Percentiles rank a stretch among this genome's conserved stretches.
Evolutionary conservation across 2,329 filamentous ascomycete genomes (phyloP).

Genomic region (Apiospora koreana): DNA sequence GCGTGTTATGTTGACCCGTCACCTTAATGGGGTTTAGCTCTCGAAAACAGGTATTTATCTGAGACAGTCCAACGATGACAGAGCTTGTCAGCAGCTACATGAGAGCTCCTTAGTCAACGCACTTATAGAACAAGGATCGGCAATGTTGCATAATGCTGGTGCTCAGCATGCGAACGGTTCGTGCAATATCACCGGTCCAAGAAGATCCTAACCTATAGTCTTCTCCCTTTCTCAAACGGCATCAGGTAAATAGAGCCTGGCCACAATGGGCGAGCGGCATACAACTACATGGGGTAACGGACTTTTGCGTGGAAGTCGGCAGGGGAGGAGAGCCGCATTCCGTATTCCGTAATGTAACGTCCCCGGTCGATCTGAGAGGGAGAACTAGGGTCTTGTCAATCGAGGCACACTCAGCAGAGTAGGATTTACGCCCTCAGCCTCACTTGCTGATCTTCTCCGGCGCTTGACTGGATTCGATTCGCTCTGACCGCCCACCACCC

Average conservation of each 20-base stretch:
- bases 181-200: neutral
- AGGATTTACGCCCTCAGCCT: constrained; percentile 3
- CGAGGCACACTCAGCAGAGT: neutral
- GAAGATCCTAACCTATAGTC: neutral
- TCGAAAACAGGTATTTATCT: constrained; percentile 1
- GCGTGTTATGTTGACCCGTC: neutral
- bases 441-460: neutral
- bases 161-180: neutral
- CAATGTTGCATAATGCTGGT: neutral
- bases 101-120: neutral
- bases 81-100: neutral
- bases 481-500: neutral
- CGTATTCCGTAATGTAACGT: neutral
- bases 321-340: neutral
- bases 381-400: neutral
- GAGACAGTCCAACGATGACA: neutral
- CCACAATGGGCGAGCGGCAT: neutral
- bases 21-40: neutral
- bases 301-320: neutral
- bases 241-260: neutral
- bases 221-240: neutral
- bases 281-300: neutral
- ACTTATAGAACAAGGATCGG: neutral
- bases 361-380: neutral
- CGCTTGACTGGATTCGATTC: neutral